These are phyloP conservation scores for Nothophaeocryptopus gaeumannii DNA, from an alignment of 2,329 filamentous ascomycete species.

Conservation along the genomic window DNA sequence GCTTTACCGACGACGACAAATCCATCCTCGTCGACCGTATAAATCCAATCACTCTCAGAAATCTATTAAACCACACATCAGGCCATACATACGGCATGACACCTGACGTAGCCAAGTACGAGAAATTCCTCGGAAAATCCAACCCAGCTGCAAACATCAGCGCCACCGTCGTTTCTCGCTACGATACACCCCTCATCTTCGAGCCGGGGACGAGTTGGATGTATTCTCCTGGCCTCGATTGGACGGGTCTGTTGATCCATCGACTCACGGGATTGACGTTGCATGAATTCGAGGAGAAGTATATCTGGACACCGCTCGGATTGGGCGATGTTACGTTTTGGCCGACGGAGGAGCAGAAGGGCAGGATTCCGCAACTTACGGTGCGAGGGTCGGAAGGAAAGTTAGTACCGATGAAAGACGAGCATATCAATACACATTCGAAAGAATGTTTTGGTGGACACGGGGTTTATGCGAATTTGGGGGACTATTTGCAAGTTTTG, in stretches of 20 bases:
- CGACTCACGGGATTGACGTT: conserved; percentile 45
- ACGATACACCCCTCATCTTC: conserved; percentile 46
- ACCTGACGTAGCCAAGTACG: conserved; percentile 34
- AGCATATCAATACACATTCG: conserved; percentile 25
- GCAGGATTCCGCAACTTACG: conserved; percentile 23
- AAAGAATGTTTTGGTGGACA: conserved; percentile 37
- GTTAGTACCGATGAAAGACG: conserved; percentile 16
- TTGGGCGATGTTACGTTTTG: conserved; percentile 37
- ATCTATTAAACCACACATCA: conserved; percentile 53
- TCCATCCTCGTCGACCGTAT: conserved; percentile 34
- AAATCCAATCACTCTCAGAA: conserved; percentile 48
- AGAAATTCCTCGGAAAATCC: conserved; percentile 14
- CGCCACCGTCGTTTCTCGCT: conserved; percentile 43
- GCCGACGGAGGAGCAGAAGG: conserved; percentile 20
- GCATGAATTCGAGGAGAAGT: conserved; percentile 44
- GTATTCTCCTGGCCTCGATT: conserved; percentile 52
- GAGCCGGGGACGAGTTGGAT: conserved; percentile 54
- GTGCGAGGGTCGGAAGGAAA: conserved; percentile 22
- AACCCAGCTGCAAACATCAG: conserved; percentile 7
- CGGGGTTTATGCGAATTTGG: conserved; percentile 33
- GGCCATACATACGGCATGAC: conserved; percentile 47
- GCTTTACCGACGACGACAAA: conserved; percentile 44
- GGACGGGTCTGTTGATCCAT: conserved; percentile 54
- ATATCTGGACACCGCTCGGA: conserved; percentile 47
- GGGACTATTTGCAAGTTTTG: conserved; percentile 47